A percentile compares a stretch with the other conserved stretches of the same genome.
Evolutionary conservation across 306 rosid species (phyloP).

Genomic region (Medicago lupulina): DNA sequence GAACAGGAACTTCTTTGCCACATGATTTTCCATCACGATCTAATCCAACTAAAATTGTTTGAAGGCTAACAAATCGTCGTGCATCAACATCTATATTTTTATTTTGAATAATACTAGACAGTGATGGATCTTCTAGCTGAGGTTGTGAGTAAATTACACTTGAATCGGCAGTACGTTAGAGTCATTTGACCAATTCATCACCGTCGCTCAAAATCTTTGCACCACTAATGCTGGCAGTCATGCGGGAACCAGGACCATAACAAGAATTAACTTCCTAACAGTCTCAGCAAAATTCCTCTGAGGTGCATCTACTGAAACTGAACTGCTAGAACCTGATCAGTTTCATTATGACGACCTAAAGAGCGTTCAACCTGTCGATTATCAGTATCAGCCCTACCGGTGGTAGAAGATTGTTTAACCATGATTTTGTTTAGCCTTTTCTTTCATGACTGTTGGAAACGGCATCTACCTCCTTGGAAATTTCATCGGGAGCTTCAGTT

Average conservation of each 20-base stretch:
- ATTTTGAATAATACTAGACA: constrained; percentile 80
- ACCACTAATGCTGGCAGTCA: constrained; percentile 96
- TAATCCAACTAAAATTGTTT: constrained; percentile 63
- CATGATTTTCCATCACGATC: constrained; percentile 57
- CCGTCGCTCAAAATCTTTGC: constrained; percentile 73
- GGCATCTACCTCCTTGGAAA: constrained; percentile 67
- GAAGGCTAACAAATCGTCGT: constrained; percentile 79
- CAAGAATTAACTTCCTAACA: constrained; percentile 78
- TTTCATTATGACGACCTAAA: constrained; percentile 62
- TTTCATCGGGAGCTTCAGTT: constrained; percentile 48
- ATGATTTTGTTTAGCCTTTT: constrained; percentile 74
- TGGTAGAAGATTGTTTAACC: constrained; percentile 81
- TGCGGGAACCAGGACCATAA: constrained; percentile 72
- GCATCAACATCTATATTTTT: constrained; percentile 73
- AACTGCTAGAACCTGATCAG: constrained; percentile 79
- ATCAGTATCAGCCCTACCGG: constrained; percentile 83
- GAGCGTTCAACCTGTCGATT: constrained; percentile 75
- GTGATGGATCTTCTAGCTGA: constrained; percentile 61
- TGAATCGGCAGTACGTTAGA: constrained; percentile 88
- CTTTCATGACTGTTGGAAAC: constrained; percentile 66
- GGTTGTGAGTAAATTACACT: constrained; percentile 65
- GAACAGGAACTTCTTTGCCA: constrained; percentile 50
- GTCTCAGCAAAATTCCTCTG: constrained; percentile 67
- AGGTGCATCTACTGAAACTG: constrained; percentile 82
- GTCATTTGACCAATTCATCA: constrained; percentile 75